Evolutionary conservation across 1,284 basidiomycete species (phyloP).

Genomic region (Stygiomarasmius scandens): DNA sequence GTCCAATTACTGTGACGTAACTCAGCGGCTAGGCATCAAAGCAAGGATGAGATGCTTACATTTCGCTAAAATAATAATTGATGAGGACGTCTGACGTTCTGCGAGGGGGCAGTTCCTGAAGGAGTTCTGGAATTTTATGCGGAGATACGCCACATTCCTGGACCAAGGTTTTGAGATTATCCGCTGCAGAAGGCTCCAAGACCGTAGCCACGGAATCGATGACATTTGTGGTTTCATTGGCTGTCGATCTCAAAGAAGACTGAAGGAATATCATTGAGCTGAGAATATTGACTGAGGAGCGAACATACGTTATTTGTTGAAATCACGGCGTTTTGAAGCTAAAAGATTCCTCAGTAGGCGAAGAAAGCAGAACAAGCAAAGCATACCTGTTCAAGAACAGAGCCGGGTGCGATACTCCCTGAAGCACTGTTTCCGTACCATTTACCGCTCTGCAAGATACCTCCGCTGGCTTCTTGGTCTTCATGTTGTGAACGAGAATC

Average conservation of each 20-base stretch:
- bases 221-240: conserved; percentile 20
- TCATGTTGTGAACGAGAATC: conserved; percentile 68
- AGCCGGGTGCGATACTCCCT: conserved; percentile 74
- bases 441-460: conserved; percentile 79
- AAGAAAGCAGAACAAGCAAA: conserved; percentile 11
- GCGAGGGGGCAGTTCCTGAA: conserved; percentile 84
- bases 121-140: conserved; percentile 86
- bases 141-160: conserved; percentile 90
- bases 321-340: conserved; percentile 67
- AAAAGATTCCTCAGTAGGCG: conserved; percentile 16
- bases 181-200: conserved; percentile 70
- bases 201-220: conserved; percentile 53
- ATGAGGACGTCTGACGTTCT: conserved; percentile 74
- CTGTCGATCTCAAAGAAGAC: neutral
- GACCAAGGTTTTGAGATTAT: conserved; percentile 79
- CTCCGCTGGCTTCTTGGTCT: conserved; percentile 71
- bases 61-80: conserved; percentile 75
- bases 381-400: conserved; percentile 76
- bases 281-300: conserved; percentile 10
- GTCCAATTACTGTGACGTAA: conserved; percentile 78
- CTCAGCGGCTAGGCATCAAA: conserved; percentile 11
- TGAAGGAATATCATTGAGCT: conserved; percentile 4
- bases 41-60: conserved; percentile 50
- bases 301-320: too few relatives aligned
- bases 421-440: conserved; percentile 85